phyloP scores from a whole-genome alignment of 169 alveolate species.

The Babesia gibsoni region DNA sequence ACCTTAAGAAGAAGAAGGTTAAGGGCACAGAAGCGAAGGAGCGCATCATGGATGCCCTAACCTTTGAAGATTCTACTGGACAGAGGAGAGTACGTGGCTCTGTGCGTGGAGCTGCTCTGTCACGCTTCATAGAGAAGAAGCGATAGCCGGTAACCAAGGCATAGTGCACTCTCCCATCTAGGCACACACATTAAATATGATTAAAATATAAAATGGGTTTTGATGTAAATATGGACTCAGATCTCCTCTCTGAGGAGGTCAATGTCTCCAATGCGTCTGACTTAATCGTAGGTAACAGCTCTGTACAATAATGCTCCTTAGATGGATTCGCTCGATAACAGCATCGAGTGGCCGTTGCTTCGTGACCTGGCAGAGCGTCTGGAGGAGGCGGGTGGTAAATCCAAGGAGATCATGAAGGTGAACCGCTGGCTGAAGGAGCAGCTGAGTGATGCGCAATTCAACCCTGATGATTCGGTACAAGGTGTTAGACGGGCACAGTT shows the following conservation, averaged over 20 bases:
- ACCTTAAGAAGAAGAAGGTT: constrained; percentile 21
- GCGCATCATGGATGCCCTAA: constrained; percentile 28
- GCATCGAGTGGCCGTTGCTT: constrained; percentile 56
- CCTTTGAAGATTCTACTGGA: constrained; percentile 30
- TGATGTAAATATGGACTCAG: not conserved
- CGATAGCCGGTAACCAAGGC: not conserved
- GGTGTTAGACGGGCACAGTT: constrained; percentile 5
- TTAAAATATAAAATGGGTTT: not conserved
- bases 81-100: constrained; percentile 36
- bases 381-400: constrained; percentile 26
- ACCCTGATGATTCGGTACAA: not conserved
- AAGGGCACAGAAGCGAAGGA: constrained; percentile 28
- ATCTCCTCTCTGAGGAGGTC: constrained; percentile 22
- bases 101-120: constrained; percentile 60
- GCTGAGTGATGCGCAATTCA: constrained; percentile 11
- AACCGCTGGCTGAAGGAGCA: constrained; percentile 59
- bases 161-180: not conserved
- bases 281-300: constrained; percentile 29
- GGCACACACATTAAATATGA: constrained; percentile 2
- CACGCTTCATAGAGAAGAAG: constrained; percentile 36
- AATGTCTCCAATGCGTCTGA: constrained; percentile 27
- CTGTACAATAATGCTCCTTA: not conserved
- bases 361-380: constrained; percentile 25
- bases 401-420: constrained; percentile 37
- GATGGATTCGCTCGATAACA: constrained; percentile 16